A percentile compares a stretch with the other conserved stretches of the same genome.
These are phyloP conservation scores for Verticillium zaregamsianum DNA, from an alignment of 2,329 filamentous ascomycete species.

Conservation along the genomic window DNA sequence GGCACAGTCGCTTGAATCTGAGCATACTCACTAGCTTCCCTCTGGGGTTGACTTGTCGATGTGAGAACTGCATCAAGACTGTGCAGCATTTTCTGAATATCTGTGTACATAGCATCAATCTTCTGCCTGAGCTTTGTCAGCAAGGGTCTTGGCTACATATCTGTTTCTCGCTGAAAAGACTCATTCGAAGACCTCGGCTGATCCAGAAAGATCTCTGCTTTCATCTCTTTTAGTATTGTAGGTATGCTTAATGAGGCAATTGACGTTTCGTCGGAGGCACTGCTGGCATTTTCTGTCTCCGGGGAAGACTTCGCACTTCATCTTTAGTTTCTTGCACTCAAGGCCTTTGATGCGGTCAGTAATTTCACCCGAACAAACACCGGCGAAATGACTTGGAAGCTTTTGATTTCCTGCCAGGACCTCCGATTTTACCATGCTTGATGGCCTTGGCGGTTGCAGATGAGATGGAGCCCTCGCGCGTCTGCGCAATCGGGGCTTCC, in stretches of 20 bases:
- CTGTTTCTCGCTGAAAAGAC: too few species aligned
- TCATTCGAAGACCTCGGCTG: neutral
- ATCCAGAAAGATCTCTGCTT: neutral
- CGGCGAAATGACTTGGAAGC: neutral
- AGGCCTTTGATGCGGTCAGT: neutral
- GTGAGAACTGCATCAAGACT: constrained; percentile 16
- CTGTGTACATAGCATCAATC: constrained; percentile 17
- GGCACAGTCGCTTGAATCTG: too few species aligned
- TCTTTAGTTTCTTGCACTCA: constrained; percentile 8
- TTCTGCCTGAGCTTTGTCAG: constrained; percentile 16
- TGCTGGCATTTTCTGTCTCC: constrained; percentile 2
- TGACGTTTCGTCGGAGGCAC: constrained; percentile 1
- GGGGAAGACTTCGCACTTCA: constrained; percentile 2
- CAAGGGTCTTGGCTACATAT: too few species aligned
- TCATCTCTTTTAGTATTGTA: neutral
- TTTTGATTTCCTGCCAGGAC: neutral
- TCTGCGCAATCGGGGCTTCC: too few species aligned
- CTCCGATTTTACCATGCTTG: neutral
- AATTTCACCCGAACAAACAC: neutral
- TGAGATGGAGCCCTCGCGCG: too few species aligned
- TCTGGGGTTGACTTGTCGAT: neutral
- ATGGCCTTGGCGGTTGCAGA: neutral
- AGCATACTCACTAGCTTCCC: too few species aligned
- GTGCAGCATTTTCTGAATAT: constrained; percentile 18
- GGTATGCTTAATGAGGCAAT: neutral